phyloP scores from a whole-genome alignment of 345 rosid genomes.

The Isatis tinctoria region DNA sequence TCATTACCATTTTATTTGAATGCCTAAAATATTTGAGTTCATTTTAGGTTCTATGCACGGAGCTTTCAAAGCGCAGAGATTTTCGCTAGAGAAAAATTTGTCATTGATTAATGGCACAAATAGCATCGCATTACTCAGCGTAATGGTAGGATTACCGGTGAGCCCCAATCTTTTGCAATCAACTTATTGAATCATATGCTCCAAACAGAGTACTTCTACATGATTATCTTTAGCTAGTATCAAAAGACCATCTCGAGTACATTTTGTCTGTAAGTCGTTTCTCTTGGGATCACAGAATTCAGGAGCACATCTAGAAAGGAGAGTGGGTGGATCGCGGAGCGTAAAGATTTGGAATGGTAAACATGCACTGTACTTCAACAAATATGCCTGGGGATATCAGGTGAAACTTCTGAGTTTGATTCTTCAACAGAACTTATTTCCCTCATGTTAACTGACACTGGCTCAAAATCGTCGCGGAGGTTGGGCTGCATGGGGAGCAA shows the following conservation, averaged over 20 bases:
- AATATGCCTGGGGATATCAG: constrained; percentile 69
- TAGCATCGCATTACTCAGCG: constrained; percentile 71
- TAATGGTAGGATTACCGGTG: constrained; percentile 85
- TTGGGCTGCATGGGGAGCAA: constrained; percentile 67
- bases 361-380: constrained; percentile 33
- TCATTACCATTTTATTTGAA: not conserved
- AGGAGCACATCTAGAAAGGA: constrained; percentile 67
- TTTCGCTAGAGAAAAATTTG: constrained; percentile 35
- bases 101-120: constrained; percentile 51
- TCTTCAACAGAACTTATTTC: not conserved
- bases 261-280: not conserved
- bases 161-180: not conserved
- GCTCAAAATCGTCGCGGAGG: constrained; percentile 35
- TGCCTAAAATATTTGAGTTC: not conserved
- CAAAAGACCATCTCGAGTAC: not conserved
- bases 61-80: constrained; percentile 27
- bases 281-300: constrained; percentile 41
- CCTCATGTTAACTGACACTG: constrained; percentile 17
- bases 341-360: constrained; percentile 36
- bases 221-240: not conserved
- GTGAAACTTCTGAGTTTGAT: constrained; percentile 26
- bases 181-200: not conserved
- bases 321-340: constrained; percentile 44
- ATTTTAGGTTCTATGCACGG: constrained; percentile 62
- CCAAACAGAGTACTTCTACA: constrained; percentile 8